phyloP scores from a whole-genome alignment of 805 yeast species.

The Zygosaccharomyces rouxii region DNA sequence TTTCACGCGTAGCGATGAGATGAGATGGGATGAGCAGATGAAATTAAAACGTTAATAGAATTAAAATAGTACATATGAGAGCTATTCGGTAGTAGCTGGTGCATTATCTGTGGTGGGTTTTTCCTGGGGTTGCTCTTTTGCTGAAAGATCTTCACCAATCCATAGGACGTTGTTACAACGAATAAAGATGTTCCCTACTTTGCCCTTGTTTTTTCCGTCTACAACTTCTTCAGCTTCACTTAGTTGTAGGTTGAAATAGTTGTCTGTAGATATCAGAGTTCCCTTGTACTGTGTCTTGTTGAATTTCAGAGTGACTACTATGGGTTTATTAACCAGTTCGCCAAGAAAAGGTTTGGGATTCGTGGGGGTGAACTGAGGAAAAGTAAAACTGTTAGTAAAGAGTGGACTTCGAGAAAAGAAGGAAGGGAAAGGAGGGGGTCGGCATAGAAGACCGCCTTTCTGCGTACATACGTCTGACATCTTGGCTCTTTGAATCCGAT shows the following conservation, averaged over 20 bases:
- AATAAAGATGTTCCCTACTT: constrained; percentile 73
- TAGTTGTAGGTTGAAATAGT: constrained; percentile 85
- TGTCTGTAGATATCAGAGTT: constrained; percentile 70
- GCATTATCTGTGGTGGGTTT: background rate
- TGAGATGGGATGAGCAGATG: background rate
- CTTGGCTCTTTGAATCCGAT: background rate
- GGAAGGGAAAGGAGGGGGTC: no score
- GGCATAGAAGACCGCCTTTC: background rate
- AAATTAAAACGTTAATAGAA: background rate
- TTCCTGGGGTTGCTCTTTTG: background rate
- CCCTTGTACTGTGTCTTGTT: constrained; percentile 87
- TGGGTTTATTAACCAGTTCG: constrained; percentile 64
- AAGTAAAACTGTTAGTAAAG: constrained; percentile 15
- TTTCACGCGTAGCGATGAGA: background rate
- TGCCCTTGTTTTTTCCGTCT: constrained; percentile 45
- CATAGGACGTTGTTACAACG: constrained; percentile 86
- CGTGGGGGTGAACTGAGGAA: constrained; percentile 47
- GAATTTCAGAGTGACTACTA: constrained; percentile 82
- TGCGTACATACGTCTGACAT: constrained; percentile 4
- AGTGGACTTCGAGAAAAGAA: background rate
- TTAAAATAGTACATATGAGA: background rate
- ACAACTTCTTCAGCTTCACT: constrained; percentile 55
- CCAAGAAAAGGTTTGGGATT: constrained; percentile 90
- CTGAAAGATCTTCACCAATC: constrained; percentile 13
- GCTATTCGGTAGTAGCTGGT: background rate